Evolutionary conservation across 176 grass and related monocot species (phyloP), one percentile per base, ranked within the genome.

Genomic region (Sorghum bicolor): DNA sequence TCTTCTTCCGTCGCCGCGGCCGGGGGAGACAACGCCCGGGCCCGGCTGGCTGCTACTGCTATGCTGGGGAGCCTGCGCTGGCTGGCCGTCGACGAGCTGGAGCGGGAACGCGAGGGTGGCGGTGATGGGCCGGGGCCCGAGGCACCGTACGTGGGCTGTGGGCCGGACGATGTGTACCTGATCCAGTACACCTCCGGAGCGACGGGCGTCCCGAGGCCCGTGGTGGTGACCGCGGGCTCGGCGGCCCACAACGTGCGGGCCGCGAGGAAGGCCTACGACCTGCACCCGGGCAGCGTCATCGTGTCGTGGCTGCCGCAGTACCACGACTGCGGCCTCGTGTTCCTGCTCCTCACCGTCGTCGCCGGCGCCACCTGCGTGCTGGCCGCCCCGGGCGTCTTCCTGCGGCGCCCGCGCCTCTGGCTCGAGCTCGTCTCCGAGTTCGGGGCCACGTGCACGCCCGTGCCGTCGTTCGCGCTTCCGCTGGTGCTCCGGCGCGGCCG

Each of bases 251-350:
- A 91, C 76, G 89, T 82, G 32, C 61, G 81, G 44, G 72, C 71
- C 11, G 92, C 92, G n/a, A 91, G 92, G 70, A 88, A 4, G 33
- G 80, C 88, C 24, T 91, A 91, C 71, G 86, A 88, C 16, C 76
- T 87, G 39, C 40, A 72, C 47, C 80, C 92, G 5, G 55, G 48
- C 60, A 91, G 86, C 77, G 60, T 87, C 9, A 72, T 89, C 36
- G 89, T 89, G 55, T 89, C 92, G 72, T 94, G 89, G 89, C 83
- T 91, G 72, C 92, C 77, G 12, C 83, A 82, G 84, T 91, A 91
- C 77, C 92, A 94, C 61, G 89, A 91, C 80, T 91, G 89, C 71
- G 86, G 89, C 86, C 86, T 94, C 65, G 82, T 94, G 92, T 91
- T 91, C 68, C 86, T 89, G 6, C 92, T 94, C 44, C 86, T 91